Evolutionary conservation across 345 rosid genomes (phyloP), one percentile per base, ranked within the genome.

Genomic region (Luvunga scandens): DNA sequence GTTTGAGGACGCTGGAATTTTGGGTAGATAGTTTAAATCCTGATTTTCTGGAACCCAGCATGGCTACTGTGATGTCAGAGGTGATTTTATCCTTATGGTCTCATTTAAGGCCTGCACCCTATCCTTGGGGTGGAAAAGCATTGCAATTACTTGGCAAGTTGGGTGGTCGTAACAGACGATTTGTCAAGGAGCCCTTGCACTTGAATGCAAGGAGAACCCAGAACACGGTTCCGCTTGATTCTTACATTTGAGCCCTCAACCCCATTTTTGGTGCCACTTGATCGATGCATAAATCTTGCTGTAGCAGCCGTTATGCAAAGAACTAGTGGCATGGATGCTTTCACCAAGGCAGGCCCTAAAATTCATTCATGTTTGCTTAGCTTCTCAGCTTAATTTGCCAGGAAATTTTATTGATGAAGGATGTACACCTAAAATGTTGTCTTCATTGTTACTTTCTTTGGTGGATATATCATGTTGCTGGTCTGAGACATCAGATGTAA

Each of bases 11-110:
- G 63, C 94, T 96, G 60, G 99, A 96, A 83, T 96, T 96, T 84
- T 96, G 99, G 99, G 98, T 96, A n/a, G 99, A 94, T 80, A 96
- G 98, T 83, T 88, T 96, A 76, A 96, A 96, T 90, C 99, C 99
- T 65, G 99, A 94, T 82, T 96, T 94, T 85, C 78, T 96, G 84
- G 99, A 96, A 84, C 97, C 99, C 50, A 94, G 95, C 80, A 94
- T 96, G 98, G 98, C 97, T 14, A 96, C 88, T 86, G 97, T 96
- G 74, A 94, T 92, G 97, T 92, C 98, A 2, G 98, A 94, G 86
- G 97, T 94, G 88, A 94, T 94, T 84, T 91, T 96, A 83, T 97
- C 98, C 77, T 81, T 97, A 75, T 97, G 99, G 99, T 93, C 95
- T 84, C 97, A 94, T 85, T 83, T 97, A 87, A 90, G 94, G 86